A percentile compares a stretch with the other conserved stretches of the same genome.
Conservation (phyloP, 139 green algal genomes). For the Chlamydomonas schloesseri region DNA sequence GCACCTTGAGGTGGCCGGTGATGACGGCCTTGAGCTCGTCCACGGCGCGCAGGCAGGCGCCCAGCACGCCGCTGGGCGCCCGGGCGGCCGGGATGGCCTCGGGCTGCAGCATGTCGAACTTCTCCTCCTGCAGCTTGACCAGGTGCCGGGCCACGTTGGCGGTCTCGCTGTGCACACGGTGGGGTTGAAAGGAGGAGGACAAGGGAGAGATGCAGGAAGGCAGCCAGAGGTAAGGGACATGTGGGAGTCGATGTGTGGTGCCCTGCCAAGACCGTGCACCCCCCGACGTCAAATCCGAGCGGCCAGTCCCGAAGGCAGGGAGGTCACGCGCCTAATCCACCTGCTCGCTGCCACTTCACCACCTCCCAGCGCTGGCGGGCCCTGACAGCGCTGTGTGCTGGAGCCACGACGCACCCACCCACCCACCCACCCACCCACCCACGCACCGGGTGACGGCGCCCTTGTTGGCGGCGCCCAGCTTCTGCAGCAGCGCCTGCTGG, state of each 20-base stretch:
- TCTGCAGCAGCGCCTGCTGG: slow-evolving; percentile 56
- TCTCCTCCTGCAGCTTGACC: slow-evolving; percentile 54
- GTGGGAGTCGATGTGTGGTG: no score
- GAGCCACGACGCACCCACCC: no score
- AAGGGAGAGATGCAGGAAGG: background rate
- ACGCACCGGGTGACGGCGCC: slow-evolving; percentile 55
- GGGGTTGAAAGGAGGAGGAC: no score
- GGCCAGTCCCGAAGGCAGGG: no score
- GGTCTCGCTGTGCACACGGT: slow-evolving; percentile 61
- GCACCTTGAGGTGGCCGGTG: slow-evolving; percentile 54
- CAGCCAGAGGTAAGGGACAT: no score
- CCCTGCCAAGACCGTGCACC: no score
- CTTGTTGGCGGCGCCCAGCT: slow-evolving; percentile 43
- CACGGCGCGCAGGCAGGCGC: slow-evolving; percentile 36
- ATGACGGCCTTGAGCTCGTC: slow-evolving; percentile 61
- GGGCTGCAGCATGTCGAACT: slow-evolving; percentile 56
- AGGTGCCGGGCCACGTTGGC: slow-evolving; percentile 52
- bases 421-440: background rate
- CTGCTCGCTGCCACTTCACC: no score
- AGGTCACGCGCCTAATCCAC: no score
- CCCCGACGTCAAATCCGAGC: no score
- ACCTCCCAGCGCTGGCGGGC: no score
- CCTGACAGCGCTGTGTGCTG: no score
- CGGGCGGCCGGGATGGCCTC: slow-evolving; percentile 36
- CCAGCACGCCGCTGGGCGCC: background rate